Percentiles rank a stretch among this genome's conserved stretches.
phyloP scores from a whole-genome alignment of 352 stramenopile species.

The Hyaloperonospora arabidopsidis region DNA sequence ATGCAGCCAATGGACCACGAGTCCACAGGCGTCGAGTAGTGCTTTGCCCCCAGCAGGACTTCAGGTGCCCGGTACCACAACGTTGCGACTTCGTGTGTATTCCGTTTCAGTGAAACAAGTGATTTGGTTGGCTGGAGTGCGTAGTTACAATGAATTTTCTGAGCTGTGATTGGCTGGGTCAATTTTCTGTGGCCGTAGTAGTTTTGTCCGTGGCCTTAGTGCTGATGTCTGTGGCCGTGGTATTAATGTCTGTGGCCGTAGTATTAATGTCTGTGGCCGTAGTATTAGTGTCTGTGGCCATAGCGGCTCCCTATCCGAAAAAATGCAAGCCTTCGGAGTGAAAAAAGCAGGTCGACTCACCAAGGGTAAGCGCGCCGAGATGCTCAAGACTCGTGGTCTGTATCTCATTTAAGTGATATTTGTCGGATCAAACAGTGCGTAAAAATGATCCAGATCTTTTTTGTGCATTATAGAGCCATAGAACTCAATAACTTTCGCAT shows the following conservation, averaged over 20 bases:
- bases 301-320: too few species aligned
- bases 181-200: too few species aligned
- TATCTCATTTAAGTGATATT: not conserved
- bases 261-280: too few species aligned
- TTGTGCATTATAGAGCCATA: not conserved
- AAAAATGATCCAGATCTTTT: not conserved
- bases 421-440: not conserved
- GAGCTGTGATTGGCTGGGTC: too few species aligned
- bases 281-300: too few species aligned
- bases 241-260: too few species aligned
- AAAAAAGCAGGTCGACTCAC: too few species aligned
- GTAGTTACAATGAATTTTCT: too few species aligned
- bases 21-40: slow-evolving; percentile 93
- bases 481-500: not conserved
- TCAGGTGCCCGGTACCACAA: slow-evolving; percentile 94
- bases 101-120: slow-evolving; percentile 54
- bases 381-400: not conserved
- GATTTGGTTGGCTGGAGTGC: too few species aligned
- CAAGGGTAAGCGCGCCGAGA: not conserved
- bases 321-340: too few species aligned
- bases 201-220: too few species aligned
- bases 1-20: slow-evolving; percentile 96
- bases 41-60: slow-evolving; percentile 87
- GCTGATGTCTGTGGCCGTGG: too few species aligned
- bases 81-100: slow-evolving; percentile 91